Conservation (phyloP, 2,329 filamentous ascomycete species). For the Elsinoe australis region DNA sequence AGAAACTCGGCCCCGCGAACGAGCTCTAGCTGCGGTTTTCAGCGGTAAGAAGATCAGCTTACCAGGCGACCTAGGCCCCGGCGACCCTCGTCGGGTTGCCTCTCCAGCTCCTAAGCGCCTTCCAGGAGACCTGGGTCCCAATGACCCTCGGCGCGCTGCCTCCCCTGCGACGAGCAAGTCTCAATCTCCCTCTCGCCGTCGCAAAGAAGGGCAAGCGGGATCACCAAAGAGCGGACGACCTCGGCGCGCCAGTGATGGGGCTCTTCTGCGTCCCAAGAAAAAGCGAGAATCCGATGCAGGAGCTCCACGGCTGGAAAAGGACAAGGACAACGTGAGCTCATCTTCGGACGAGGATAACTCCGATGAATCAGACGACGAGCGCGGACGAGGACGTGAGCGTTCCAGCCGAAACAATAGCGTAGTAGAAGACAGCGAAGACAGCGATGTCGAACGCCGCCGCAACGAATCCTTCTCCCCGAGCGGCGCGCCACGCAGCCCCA, state of each 20-base stretch:
- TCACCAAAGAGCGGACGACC: conserved; percentile 13
- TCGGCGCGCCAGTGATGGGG: conserved; percentile 13
- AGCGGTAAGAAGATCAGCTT: conserved; percentile 26
- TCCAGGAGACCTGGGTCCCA: conserved; percentile 21
- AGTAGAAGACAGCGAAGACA: conserved; percentile 16
- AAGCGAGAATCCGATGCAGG: conserved; percentile 24
- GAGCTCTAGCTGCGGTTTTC: conserved; percentile 28
- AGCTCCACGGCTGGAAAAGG: conserved; percentile 21
- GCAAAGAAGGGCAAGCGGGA: conserved; percentile 2
- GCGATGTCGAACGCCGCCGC: conserved; percentile 16
- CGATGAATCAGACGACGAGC: conserved; percentile 25
- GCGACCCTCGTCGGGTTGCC: conserved; percentile 27
- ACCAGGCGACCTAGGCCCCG: conserved; percentile 32
- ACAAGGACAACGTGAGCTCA: conserved; percentile 28
- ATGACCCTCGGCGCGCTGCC: conserved; percentile 18
- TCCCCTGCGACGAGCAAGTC: conserved; percentile 17
- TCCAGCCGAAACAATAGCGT: conserved; percentile 20
- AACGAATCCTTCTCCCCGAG: conserved; percentile 9
- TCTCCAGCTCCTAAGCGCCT: conserved; percentile 18
- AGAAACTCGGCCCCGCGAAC: conserved; percentile 3
- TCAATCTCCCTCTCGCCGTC: conserved; percentile 25
- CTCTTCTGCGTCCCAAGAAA: conserved; percentile 18
- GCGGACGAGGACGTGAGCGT: conserved; percentile 29
- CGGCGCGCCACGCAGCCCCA: conserved; percentile 21
- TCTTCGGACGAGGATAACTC: conserved; percentile 28